Evolutionary conservation across 805 yeast species (phyloP), one percentile per base, ranked within the genome.

Genomic region (Candida nonsorbophila): DNA sequence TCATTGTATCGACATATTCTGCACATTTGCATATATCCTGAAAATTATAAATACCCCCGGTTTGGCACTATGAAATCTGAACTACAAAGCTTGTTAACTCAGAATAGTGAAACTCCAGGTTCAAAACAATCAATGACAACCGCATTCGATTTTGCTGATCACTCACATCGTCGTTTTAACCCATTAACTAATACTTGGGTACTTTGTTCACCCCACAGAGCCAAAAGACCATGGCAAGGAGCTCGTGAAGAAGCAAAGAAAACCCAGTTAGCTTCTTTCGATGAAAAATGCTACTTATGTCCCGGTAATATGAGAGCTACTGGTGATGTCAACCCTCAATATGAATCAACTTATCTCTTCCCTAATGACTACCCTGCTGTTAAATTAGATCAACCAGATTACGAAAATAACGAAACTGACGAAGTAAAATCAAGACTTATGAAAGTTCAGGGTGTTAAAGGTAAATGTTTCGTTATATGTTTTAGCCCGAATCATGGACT

Each of bases 221-320:
- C 86, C 17, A 77, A 79, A 51, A 65, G 90, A 41, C 88, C 90
- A 13, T 81, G 88, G 88, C 82, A 76, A 50, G 88, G 88, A 20
- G 84, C 77, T 37, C 67, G 75, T 39, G 88, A 81, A 48, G 62
- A 60, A 20, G 51, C 65, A 10, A 44, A 50, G 30, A 60, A 51
- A 25, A 62, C 56, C 10, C 42, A 50, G 16, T 58, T 67, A 37
- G 81, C 84, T 4, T 57, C 41, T 19, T 79, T 72, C 46, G 88
- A 81, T 43, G 70, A 71, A 13, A 69, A 69, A 38, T 81, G 90
- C 55, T 81, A 74, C 52, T 58, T 81, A 38, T 81, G 88, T 53
- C 87, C 88, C 1, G 77, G 84, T 3, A 81, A 81, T 49, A 52
- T 56, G 8, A 67, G 90, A 26, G 80, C 83, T 15, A 67, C 76